phyloP scores from a whole-genome alignment of 108 stramenopile genomes.

The Conticribra weissflogii region DNA sequence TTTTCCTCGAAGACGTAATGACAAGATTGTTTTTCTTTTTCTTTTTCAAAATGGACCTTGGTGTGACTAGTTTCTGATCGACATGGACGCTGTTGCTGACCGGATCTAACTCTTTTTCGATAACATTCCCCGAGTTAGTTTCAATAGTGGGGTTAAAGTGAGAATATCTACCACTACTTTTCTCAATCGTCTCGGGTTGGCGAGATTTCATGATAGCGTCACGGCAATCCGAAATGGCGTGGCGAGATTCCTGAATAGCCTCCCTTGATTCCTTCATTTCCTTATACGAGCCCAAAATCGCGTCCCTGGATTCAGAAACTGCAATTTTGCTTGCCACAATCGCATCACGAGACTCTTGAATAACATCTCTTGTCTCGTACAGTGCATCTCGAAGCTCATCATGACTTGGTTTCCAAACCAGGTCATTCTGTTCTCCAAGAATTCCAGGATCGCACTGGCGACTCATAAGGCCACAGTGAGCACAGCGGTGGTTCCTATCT shows the following conservation, averaged over 20 bases:
- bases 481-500: not conserved
- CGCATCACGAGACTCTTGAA: conserved; percentile 9
- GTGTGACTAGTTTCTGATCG: not conserved
- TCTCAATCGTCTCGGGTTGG: not conserved
- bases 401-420: not conserved
- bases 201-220: not conserved
- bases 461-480: not conserved
- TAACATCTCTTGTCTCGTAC: conserved; percentile 1
- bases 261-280: not conserved
- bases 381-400: not conserved
- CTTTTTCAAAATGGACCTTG: not conserved
- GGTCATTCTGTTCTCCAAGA: not conserved
- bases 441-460: not conserved
- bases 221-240: not conserved
- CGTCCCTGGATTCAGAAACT: conserved; percentile 2
- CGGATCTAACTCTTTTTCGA: not conserved
- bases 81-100: not conserved
- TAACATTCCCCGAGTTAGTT: not conserved
- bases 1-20: not conserved
- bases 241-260: not conserved
- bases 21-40: not conserved
- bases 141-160: too few species aligned
- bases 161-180: too few species aligned
- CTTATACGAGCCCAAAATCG: not conserved
- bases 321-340: conserved; percentile 3